A percentile compares a stretch with the other conserved stretches of the same genome.
Conservation (phyloP, 305 asterid genomes). For the Fraxinus latifolia region DNA sequence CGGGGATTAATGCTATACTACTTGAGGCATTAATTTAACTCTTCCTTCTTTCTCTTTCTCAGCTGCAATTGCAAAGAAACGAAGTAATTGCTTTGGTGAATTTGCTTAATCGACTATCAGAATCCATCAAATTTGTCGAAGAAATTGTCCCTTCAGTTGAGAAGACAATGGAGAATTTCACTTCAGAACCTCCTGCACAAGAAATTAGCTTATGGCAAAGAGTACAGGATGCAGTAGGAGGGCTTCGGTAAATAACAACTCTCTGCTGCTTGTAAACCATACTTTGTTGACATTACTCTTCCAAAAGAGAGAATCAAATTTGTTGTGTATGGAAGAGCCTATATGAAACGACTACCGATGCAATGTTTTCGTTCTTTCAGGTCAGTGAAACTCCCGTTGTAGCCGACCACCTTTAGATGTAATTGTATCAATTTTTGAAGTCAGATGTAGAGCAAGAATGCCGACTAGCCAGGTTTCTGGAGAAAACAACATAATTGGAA, state of each 20-base stretch:
- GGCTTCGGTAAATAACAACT: conserved; percentile 37
- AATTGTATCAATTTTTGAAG: conserved; percentile 25
- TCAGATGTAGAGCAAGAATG: conserved; percentile 20
- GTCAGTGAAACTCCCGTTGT: conserved; percentile 26
- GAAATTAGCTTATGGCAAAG: conserved; percentile 41
- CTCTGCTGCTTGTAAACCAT: not conserved
- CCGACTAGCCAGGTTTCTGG: conserved; percentile 10
- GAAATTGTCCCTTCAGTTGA: conserved; percentile 60
- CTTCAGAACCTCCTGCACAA: conserved; percentile 37
- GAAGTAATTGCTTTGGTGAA: conserved; percentile 90
- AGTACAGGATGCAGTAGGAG: conserved; percentile 33
- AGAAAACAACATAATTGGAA: conserved; percentile 8
- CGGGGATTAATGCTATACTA: not conserved
- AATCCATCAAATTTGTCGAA: conserved; percentile 70
- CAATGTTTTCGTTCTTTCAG: conserved; percentile 26
- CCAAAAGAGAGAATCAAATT: conserved; percentile 16
- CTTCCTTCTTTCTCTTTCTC: conserved; percentile 15
- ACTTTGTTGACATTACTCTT: not conserved
- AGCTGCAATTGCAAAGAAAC: conserved; percentile 88
- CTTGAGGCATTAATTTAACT: conserved; percentile 8
- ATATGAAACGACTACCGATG: not conserved
- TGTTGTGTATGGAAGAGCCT: not conserved
- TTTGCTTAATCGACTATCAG: conserved; percentile 78
- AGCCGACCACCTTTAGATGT: conserved; percentile 9
- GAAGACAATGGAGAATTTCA: conserved; percentile 40